Conservation (phyloP, 345 rosid genomes). For the Melastoma malabathricum region DNA sequence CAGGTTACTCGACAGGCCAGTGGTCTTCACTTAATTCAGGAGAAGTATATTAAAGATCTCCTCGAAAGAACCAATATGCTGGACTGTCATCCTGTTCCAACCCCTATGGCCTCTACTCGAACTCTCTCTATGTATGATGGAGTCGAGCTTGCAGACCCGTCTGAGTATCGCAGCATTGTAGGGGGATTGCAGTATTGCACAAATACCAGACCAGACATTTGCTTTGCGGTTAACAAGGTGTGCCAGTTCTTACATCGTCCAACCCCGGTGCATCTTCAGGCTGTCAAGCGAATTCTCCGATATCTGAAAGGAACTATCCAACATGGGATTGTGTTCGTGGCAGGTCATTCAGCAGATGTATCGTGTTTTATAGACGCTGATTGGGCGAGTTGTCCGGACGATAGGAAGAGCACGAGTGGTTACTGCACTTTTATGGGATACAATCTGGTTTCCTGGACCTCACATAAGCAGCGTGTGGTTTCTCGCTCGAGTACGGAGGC, state of each 20-base stretch:
- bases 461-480: neutral
- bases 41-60: neutral
- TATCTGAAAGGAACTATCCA: neutral
- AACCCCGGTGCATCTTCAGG: neutral
- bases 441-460: neutral
- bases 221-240: neutral
- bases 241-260: neutral
- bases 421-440: neutral
- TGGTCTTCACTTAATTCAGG: neutral
- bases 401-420: neutral
- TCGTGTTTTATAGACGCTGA: neutral
- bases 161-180: too few species aligned
- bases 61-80: neutral
- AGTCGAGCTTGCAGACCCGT: too few species aligned
- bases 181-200: constrained; percentile 2
- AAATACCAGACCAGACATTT: neutral
- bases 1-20: neutral
- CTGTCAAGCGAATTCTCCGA: neutral
- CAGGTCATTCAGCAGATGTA: neutral
- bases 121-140: too few species aligned
- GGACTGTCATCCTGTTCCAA: too few species aligned
- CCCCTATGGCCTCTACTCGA: too few species aligned
- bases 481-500: neutral
- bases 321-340: neutral
- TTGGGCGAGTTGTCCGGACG: neutral